Percentiles rank a stretch among this genome's conserved stretches.
These are phyloP conservation scores for Uncinocarpus reesii DNA, from an alignment of 2,329 filamentous ascomycete genomes.

Conservation along the genomic window DNA sequence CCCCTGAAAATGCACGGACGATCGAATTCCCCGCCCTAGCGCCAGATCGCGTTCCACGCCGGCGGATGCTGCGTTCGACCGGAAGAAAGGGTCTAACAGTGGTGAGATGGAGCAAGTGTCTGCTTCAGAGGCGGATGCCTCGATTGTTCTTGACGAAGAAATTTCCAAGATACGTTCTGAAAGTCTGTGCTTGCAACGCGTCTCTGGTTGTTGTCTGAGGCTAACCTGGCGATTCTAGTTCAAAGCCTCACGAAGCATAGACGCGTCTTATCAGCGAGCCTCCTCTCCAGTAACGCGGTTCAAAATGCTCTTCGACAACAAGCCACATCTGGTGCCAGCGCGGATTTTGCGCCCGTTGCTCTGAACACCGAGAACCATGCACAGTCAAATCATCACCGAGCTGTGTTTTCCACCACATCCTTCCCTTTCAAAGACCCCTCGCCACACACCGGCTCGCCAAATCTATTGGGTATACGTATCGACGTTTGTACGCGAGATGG, in stretches of 20 bases:
- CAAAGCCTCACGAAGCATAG: constrained; percentile 31
- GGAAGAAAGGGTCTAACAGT: background rate
- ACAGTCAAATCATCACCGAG: constrained; percentile 34
- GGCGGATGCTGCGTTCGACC: no score
- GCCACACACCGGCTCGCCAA: constrained; percentile 22
- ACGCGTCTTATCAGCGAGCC: constrained; percentile 32
- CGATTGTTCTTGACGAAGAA: constrained; percentile 30
- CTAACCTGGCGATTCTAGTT: constrained; percentile 25
- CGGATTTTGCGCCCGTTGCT: constrained; percentile 28
- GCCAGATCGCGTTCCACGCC: no score
- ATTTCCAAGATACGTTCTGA: constrained; percentile 34
- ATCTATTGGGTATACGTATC: constrained; percentile 35
- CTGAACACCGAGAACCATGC: constrained; percentile 26
- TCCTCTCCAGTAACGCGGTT: constrained; percentile 33
- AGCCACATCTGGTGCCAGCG: constrained; percentile 12
- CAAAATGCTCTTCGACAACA: constrained; percentile 25
- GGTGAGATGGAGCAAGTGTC: background rate
- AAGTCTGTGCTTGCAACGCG: constrained; percentile 25
- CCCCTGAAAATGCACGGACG: background rate
- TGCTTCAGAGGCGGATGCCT: background rate
- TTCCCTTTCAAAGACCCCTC: constrained; percentile 40
- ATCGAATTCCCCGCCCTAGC: background rate
- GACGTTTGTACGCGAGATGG: constrained; percentile 34
- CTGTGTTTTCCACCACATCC: constrained; percentile 37
- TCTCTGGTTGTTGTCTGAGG: background rate